These are phyloP conservation scores for Acacia melanoxylon DNA, from an alignment of 306 rosid species.

Conservation along the genomic window DNA sequence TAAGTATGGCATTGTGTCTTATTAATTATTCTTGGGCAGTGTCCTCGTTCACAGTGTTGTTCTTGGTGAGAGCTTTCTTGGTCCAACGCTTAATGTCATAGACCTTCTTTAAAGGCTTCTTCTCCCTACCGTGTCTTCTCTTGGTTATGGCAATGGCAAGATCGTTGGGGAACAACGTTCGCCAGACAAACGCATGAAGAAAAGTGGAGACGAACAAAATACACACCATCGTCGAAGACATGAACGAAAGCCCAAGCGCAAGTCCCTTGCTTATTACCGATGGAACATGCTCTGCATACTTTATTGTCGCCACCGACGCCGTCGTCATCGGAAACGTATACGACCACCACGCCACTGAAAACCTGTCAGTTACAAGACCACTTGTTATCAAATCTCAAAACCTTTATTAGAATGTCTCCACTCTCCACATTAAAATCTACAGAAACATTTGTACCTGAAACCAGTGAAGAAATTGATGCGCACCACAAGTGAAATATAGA, in stretches of 20 bases:
- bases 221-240: conserved; percentile 74
- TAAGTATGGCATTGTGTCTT: not conserved
- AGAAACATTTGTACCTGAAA: conserved; percentile 53
- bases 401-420: not conserved
- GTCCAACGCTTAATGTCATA: conserved; percentile 85
- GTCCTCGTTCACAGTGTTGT: conserved; percentile 45
- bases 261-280: conserved; percentile 63
- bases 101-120: conserved; percentile 62
- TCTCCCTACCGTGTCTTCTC: conserved; percentile 58
- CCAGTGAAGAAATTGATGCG: conserved; percentile 84
- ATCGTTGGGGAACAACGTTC: conserved; percentile 82
- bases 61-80: conserved; percentile 69
- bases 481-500: conserved; percentile 64
- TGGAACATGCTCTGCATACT: conserved; percentile 79
- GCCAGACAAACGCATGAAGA: conserved; percentile 81
- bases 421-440: not conserved
- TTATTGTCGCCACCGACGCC: conserved; percentile 72
- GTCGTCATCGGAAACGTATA: conserved; percentile 91
- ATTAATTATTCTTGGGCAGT: conserved; percentile 25
- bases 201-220: conserved; percentile 67
- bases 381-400: not conserved
- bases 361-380: conserved; percentile 44
- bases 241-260: conserved; percentile 64
- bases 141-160: conserved; percentile 83
- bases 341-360: conserved; percentile 95